Conservation (phyloP, 768 basidiomycete genomes). For the Leccinum obscurum region DNA sequence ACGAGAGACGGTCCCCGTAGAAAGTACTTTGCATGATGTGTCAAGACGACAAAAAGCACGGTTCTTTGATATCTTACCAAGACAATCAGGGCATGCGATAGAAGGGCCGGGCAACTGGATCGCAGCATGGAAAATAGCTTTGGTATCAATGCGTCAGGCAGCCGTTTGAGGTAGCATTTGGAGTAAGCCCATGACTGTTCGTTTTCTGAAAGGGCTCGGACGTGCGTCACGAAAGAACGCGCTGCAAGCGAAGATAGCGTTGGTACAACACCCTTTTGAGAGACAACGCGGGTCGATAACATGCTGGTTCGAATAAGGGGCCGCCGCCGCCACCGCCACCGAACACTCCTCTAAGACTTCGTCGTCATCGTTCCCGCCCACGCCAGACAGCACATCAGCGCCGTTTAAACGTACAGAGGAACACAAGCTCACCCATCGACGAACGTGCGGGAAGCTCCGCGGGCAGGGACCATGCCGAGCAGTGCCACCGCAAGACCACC, state of each 20-base stretch:
- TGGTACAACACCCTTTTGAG: constrained; percentile 36
- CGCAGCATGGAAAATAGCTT: constrained; percentile 53
- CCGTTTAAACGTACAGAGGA: constrained; percentile 4
- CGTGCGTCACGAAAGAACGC: constrained; percentile 49
- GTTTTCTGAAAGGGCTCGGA: constrained; percentile 41
- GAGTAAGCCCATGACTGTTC: constrained; percentile 41
- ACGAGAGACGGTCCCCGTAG: constrained; percentile 51
- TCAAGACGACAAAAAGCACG: background rate
- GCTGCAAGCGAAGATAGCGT: constrained; percentile 51
- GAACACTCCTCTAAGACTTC: no score
- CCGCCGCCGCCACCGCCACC: no score
- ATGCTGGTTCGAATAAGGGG: no score
- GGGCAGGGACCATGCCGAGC: constrained; percentile 42
- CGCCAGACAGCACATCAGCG: constrained; percentile 26
- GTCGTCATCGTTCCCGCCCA: no score
- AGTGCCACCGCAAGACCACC: constrained; percentile 6
- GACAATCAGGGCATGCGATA: constrained; percentile 44
- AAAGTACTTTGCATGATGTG: constrained; percentile 52
- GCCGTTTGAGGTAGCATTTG: constrained; percentile 38
- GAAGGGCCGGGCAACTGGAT: constrained; percentile 40
- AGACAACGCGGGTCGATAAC: constrained; percentile 35
- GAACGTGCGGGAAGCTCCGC: constrained; percentile 11
- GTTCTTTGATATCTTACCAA: constrained; percentile 39
- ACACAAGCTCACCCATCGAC: constrained; percentile 15
- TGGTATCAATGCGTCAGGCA: constrained; percentile 35